Conservation (phyloP, 1,284 basidiomycete species). For the Rhodotorula sp. region DNA sequence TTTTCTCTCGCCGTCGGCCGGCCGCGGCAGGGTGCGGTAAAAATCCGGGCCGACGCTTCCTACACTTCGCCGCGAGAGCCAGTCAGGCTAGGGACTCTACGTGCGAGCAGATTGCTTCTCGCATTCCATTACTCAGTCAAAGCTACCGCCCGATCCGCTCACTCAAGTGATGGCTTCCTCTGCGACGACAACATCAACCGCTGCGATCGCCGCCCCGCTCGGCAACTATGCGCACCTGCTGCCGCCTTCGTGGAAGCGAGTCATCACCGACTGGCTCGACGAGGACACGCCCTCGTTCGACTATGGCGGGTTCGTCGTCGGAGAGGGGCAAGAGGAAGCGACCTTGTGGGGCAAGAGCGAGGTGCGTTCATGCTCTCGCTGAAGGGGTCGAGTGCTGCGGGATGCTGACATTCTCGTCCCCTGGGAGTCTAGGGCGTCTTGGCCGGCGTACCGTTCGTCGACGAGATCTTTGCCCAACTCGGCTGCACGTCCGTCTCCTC, state of each 20-base stretch:
- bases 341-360: constrained; percentile 80
- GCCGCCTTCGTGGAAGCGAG: constrained; percentile 84
- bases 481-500: constrained; percentile 73
- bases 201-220: constrained; percentile 17
- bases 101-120: too few relatives aligned
- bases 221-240: constrained; percentile 62
- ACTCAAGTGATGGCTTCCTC: neutral
- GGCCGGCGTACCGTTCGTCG: constrained; percentile 93
- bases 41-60: too few relatives aligned
- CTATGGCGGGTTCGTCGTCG: constrained; percentile 96
- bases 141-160: too few relatives aligned
- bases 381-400: neutral
- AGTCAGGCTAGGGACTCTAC: too few relatives aligned
- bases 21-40: too few relatives aligned
- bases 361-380: constrained; percentile 27
- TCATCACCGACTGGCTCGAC: constrained; percentile 78
- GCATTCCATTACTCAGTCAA: too few relatives aligned
- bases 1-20: too few relatives aligned
- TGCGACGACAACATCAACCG: neutral
- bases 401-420: neutral
- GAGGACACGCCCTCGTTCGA: constrained; percentile 98
- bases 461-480: constrained; percentile 86
- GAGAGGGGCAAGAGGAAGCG: constrained; percentile 81
- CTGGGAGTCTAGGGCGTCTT: constrained; percentile 64
- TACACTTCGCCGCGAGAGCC: too few relatives aligned